Percentiles rank a stretch among this genome's conserved stretches.
phyloP scores from a whole-genome alignment of 2,329 filamentous ascomycete genomes.

The Paraphoma chrysanthemicola region DNA sequence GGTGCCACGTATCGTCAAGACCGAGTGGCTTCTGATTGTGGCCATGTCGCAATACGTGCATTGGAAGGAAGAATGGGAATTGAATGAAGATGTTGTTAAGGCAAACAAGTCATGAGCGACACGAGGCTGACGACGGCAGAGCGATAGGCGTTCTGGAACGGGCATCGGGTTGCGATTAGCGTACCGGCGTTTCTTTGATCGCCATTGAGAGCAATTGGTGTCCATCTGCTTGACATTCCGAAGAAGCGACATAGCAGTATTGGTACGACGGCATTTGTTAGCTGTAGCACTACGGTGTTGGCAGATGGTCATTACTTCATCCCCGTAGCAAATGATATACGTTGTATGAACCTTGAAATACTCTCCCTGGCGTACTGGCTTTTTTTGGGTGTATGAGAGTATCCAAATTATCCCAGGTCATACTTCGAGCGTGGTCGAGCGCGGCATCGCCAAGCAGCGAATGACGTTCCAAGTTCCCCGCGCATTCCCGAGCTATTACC shows the following conservation, averaged over 20 bases:
- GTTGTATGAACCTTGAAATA: too few relatives aligned
- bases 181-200: not conserved
- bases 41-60: slow-evolving; percentile 84
- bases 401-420: too few relatives aligned
- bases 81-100: slow-evolving; percentile 41
- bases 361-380: too few relatives aligned
- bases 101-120: slow-evolving; percentile 14
- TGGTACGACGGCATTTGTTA: not conserved
- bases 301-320: not conserved
- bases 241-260: not conserved
- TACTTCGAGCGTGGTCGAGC: too few relatives aligned
- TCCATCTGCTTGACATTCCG: not conserved
- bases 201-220: not conserved
- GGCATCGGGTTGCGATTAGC: slow-evolving; percentile 9
- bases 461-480: slow-evolving; percentile 28
- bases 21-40: slow-evolving; percentile 89
- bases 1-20: slow-evolving; percentile 78
- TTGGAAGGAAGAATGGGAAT: slow-evolving; percentile 43
- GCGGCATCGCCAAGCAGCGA: slow-evolving; percentile 8
- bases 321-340: not conserved
- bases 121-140: slow-evolving; percentile 9
- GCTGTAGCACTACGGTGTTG: not conserved
- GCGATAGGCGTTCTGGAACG: slow-evolving; percentile 23
- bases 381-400: too few relatives aligned
- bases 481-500: slow-evolving; percentile 3